Evolutionary conservation across 371 early-diverging fungal species (phyloP), one percentile per base, ranked within the genome.

Genomic region (Haplosporangium sp.): DNA sequence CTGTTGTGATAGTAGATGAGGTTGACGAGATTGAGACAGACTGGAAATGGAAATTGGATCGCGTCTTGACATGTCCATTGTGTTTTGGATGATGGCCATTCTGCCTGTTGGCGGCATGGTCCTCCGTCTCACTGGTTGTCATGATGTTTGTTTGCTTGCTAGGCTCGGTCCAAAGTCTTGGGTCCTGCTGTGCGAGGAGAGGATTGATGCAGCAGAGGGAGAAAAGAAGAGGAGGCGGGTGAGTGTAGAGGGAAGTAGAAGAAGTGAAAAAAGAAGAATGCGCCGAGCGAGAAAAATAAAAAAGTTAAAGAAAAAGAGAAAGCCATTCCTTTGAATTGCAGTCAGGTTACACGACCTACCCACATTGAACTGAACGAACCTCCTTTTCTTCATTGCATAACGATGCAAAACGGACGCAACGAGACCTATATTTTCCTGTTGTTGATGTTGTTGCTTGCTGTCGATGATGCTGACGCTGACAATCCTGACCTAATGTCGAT

Each of bases 51-150:
- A 41, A 42, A 38, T 48, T 42, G 23, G 9, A 41, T 12, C 21
- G 29, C 20, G 23, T 21, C 18, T 64, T 64, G 41, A 8, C 18
- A 13, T 60, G 55, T 9, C 54, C 53, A 23, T 58, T 63, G 46
- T 56, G 64, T 37, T 42, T 18, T 54, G 40, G 6, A 48, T 63
- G 53, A 21, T 55, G 59, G 14, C 23, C 37, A 7, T 59, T 47
- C 38, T 62, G 67, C 21, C 29, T 29, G 16, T 37, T 13, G 54
- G 38, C 2, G 23, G 12, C 8, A 29, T 64, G 69, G 20, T 79
- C 65, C n/a, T 79, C 73, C 73, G 68, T 69, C 55, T 73, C 73
- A 55, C 63, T 73, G 53, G 69, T 68, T 13, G 80, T 53, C 77
- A 76, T 76, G 41, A 37, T 21, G 20, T 12, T 45, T 37, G n/a